phyloP scores from a whole-genome alignment of 768 basidiomycete species.

The Boletus patriciae region DNA sequence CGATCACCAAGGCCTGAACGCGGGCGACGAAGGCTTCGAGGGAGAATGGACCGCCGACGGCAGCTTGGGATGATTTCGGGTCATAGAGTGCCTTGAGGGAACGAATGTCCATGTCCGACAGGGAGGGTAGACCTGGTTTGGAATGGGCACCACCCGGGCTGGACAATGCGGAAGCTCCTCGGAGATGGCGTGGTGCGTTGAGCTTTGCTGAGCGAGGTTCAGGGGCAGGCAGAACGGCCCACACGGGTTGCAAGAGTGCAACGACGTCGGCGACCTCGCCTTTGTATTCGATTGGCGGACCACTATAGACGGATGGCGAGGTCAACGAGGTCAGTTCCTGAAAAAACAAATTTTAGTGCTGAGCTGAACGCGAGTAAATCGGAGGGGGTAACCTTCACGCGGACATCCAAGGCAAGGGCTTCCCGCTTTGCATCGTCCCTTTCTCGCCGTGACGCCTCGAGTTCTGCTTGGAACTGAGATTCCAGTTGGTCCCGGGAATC shows the following conservation, averaged over 20 bases:
- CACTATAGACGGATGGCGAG: slow-evolving; percentile 22
- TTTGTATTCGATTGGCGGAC: slow-evolving; percentile 32
- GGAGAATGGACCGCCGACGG: slow-evolving; percentile 47
- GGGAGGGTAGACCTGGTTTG: slow-evolving; percentile 44
- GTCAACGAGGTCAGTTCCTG: slow-evolving; percentile 24
- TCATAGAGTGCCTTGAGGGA: slow-evolving; percentile 82
- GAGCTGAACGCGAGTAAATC: not conserved
- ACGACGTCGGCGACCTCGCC: slow-evolving; percentile 57
- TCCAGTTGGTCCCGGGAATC: slow-evolving; percentile 47
- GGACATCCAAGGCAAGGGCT: slow-evolving; percentile 38
- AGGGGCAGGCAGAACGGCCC: slow-evolving; percentile 80
- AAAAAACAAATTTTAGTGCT: slow-evolving; percentile 15
- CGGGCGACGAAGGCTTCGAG: slow-evolving; percentile 75
- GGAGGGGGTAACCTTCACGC: slow-evolving; percentile 35
- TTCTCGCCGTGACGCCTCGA: slow-evolving; percentile 54
- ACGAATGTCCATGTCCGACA: slow-evolving; percentile 84
- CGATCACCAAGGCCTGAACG: slow-evolving; percentile 77
- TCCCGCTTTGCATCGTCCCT: slow-evolving; percentile 50
- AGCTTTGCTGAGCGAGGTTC: slow-evolving; percentile 76
- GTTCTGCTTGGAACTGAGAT: slow-evolving; percentile 54
- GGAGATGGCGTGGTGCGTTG: slow-evolving; percentile 46
- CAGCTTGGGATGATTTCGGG: slow-evolving; percentile 31
- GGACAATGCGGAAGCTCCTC: slow-evolving; percentile 44
- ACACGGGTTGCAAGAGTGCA: slow-evolving; percentile 67
- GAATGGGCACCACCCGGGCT: slow-evolving; percentile 33